Evolutionary conservation across 176 grass and related monocot species (phyloP), one percentile per base, ranked within the genome.

Genomic region (Miscanthus lutarioriparius): DNA sequence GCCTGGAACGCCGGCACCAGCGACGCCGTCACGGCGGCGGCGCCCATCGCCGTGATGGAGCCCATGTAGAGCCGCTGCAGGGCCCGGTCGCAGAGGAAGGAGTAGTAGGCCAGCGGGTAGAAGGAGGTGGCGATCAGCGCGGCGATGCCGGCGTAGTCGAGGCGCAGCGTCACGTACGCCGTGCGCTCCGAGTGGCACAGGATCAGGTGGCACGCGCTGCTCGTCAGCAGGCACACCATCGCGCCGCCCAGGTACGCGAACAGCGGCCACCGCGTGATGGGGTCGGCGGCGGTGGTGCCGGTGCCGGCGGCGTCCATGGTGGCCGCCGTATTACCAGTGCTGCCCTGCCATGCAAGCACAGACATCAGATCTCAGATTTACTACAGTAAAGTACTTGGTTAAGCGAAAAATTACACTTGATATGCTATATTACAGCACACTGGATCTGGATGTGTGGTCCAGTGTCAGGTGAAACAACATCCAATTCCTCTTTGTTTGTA

Each of bases 101-200:
- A 86, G 67, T 98, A 98, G 91, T 93, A 93, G 85, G 92, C 85
- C 2, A 93, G 78, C 12, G 95, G 95, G 74, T 91, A 91, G 91
- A 98, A 98, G 12, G 95, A 98, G 27, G 95, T 86, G 75, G 90
- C 95, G 85, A 98, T 95, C 22, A 98, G 87, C 32, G 84, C 32
- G 5, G 92, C 79, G 70, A 98, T 98, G 85, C 95, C 95, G 53
- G 91, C 89, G 82, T 98, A 98, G 89, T 98, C 95, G 0, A 98
- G 92, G 10, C 92, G 87, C 3, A 95, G 91, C 33, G 92, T 91
- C 37, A 98, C 32, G 82, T 89, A 91, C n/a, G 82, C 82, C 15
- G 77, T 73, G 59, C 82, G 83, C 80, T 91, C 89, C 5, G 95
- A 98, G 87, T 95, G 95, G 79, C 95, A 98, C 4, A 87, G 47